Conservation (phyloP, 805 yeast genomes). For the Ogataea salicorniae region DNA sequence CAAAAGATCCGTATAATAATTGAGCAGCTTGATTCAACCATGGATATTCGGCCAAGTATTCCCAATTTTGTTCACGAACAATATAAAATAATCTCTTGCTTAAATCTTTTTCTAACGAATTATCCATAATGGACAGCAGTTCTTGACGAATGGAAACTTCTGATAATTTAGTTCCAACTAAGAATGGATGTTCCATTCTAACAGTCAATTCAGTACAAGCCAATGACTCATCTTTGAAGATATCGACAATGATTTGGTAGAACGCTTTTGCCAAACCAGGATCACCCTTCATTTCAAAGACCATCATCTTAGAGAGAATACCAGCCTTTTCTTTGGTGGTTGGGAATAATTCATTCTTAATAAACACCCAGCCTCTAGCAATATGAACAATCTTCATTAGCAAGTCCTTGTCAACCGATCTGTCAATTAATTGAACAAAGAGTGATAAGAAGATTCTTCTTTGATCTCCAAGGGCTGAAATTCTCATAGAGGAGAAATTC, state of each 20-base stretch:
- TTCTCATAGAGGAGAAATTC: slow-evolving; percentile 72
- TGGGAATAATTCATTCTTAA: slow-evolving; percentile 79
- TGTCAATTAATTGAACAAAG: slow-evolving; percentile 84
- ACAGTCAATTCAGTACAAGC: slow-evolving; percentile 86
- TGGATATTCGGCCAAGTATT: slow-evolving; percentile 81
- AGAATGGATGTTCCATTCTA: slow-evolving; percentile 92
- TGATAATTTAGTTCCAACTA: slow-evolving; percentile 84
- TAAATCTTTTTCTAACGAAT: slow-evolving; percentile 72
- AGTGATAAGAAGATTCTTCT: slow-evolving; percentile 82
- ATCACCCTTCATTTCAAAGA: slow-evolving; percentile 85
- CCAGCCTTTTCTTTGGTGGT: slow-evolving; percentile 96
- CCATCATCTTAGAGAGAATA: slow-evolving; percentile 86
- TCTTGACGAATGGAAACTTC: slow-evolving; percentile 70
- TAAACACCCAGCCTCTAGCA: slow-evolving; percentile 87
- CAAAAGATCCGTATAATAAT: slow-evolving; percentile 73
- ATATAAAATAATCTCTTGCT: slow-evolving; percentile 79
- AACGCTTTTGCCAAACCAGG: slow-evolving; percentile 69
- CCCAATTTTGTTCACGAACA: slow-evolving; percentile 97
- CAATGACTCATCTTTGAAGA: slow-evolving; percentile 74
- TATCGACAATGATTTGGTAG: slow-evolving; percentile 80
- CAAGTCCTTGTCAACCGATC: slow-evolving; percentile 74
- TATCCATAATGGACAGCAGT: slow-evolving; percentile 73
- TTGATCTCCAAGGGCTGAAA: slow-evolving; percentile 87
- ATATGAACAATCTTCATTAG: slow-evolving; percentile 69
- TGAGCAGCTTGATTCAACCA: slow-evolving; percentile 95